Percentiles rank a stretch among this genome's conserved stretches.
Evolutionary conservation across 805 yeast genomes (phyloP).

Genomic region (Yarrowia alimentaria): DNA sequence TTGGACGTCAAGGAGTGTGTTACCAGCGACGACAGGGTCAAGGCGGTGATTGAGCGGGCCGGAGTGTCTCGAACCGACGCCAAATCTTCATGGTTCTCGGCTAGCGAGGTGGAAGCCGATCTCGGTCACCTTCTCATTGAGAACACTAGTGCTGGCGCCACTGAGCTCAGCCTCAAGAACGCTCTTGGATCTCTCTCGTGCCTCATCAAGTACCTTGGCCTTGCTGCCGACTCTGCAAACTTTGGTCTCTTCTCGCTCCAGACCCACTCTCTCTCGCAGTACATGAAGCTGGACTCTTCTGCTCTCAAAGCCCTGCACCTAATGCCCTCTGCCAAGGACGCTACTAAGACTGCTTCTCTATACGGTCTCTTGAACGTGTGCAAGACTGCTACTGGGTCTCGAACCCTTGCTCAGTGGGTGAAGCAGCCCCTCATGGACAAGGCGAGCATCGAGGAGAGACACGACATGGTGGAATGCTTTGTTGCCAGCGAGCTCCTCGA

Average conservation of each 20-base stretch:
- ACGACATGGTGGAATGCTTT: constrained; percentile 58
- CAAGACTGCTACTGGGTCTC: constrained; percentile 83
- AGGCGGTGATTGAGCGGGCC: constrained; percentile 73
- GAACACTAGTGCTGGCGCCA: constrained; percentile 19
- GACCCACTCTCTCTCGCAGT: constrained; percentile 70
- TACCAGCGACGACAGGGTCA: constrained; percentile 57
- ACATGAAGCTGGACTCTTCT: constrained; percentile 86
- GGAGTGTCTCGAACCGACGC: constrained; percentile 66
- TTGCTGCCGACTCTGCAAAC: constrained; percentile 56
- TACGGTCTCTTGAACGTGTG: constrained; percentile 86
- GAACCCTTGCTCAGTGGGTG: constrained; percentile 88
- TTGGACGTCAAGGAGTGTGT: constrained; percentile 84
- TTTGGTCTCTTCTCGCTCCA: constrained; percentile 55
- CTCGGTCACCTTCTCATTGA: constrained; percentile 53
- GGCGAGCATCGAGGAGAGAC: constrained; percentile 62
- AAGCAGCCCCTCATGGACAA: constrained; percentile 86
- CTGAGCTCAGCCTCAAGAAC: constrained; percentile 45
- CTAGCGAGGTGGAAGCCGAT: constrained; percentile 74
- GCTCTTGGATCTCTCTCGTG: constrained; percentile 69
- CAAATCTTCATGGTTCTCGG: constrained; percentile 56
- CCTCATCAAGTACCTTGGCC: constrained; percentile 62
- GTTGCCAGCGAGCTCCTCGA: constrained; percentile 63
- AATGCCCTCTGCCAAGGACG: constrained; percentile 58
- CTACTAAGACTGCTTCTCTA: constrained; percentile 57
- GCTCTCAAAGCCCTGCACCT: constrained; percentile 85